Conservation (phyloP, 2,329 filamentous ascomycete genomes). For the Epichloe aotearoae region DNA sequence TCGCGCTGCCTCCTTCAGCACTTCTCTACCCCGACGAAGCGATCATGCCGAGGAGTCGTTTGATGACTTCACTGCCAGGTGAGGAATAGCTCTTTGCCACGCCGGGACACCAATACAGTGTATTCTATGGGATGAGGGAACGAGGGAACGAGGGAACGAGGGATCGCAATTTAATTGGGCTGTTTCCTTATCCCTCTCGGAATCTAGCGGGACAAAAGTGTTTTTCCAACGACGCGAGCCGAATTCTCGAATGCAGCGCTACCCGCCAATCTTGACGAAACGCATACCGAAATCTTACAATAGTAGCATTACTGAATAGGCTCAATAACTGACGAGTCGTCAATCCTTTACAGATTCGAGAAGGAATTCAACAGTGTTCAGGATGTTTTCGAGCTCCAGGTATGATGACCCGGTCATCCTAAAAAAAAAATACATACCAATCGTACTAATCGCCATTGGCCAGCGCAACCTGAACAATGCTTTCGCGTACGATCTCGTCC, state of each 20-base stretch:
- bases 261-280: background rate
- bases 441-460: slow-evolving; percentile 7
- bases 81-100: slow-evolving; percentile 24
- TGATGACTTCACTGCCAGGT: slow-evolving; percentile 98
- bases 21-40: slow-evolving; percentile 39
- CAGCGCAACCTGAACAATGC: slow-evolving; percentile 96
- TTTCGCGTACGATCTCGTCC: slow-evolving; percentile 99
- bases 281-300: background rate
- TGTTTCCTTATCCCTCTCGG: background rate
- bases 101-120: background rate
- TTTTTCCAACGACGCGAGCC: background rate
- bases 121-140: background rate
- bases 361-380: slow-evolving; percentile 97
- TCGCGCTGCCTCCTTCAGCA: slow-evolving; percentile 52
- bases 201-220: background rate
- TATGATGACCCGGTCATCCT: slow-evolving; percentile 31
- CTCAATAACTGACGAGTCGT: slow-evolving; percentile 18
- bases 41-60: slow-evolving; percentile 90
- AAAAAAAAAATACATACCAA: slow-evolving; percentile 5
- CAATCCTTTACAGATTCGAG: slow-evolving; percentile 60
- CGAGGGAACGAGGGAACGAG: background rate
- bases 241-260: background rate
- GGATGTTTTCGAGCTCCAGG: slow-evolving; percentile 99
- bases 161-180: background rate
- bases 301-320: background rate